Evolutionary conservation across 257 asterid species (phyloP).

Genomic region (Solanum ossicruentum): DNA sequence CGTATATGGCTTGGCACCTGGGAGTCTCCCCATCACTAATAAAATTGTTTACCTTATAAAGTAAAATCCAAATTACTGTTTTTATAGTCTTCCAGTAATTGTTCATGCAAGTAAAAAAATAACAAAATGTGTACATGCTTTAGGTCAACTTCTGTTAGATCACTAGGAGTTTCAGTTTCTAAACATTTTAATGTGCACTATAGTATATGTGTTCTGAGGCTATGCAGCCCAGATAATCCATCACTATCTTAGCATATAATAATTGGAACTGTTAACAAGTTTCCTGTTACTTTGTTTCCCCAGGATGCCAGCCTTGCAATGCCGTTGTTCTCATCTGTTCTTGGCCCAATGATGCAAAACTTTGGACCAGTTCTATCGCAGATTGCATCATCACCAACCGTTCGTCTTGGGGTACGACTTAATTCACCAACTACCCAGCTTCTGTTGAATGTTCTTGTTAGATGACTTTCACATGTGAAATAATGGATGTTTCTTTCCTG

Average conservation of each 20-base stretch:
- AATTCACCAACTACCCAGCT: not conserved
- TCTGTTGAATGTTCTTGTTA: not conserved
- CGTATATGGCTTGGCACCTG: not conserved
- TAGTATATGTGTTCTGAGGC: not conserved
- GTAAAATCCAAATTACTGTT: not conserved
- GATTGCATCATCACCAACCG: constrained; percentile 67
- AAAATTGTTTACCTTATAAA: not conserved
- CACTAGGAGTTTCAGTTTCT: not conserved
- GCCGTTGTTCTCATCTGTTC: constrained; percentile 81
- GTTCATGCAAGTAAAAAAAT: not conserved
- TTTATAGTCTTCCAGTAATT: not conserved
- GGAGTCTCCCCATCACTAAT: not conserved
- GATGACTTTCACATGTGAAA: not conserved
- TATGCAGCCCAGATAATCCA: not conserved
- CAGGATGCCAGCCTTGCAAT: constrained; percentile 90
- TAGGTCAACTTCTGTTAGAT: not conserved
- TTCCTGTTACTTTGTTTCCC: not conserved
- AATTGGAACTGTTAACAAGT: not conserved
- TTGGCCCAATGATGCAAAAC: constrained; percentile 77
- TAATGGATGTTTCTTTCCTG: not conserved
- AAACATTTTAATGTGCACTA: not conserved
- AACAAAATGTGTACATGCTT: not conserved
- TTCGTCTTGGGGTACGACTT: constrained; percentile 74
- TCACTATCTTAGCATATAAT: not conserved
- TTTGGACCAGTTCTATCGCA: constrained; percentile 77